A percentile compares a stretch with the other conserved stretches of the same genome.
phyloP scores from a whole-genome alignment of 805 yeast species.

The Lipomyces kockii region DNA sequence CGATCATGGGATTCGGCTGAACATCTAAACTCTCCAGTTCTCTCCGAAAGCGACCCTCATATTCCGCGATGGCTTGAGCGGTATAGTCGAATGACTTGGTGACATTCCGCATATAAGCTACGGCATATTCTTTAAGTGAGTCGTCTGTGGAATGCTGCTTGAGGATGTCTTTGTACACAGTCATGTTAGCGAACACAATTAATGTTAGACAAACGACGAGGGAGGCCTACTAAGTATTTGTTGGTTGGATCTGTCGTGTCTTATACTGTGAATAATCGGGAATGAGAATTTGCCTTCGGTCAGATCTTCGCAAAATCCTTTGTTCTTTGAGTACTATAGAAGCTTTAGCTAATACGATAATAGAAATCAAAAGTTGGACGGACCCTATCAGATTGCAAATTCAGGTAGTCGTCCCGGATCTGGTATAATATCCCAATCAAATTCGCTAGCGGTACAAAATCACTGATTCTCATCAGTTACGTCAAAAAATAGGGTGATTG shows the following conservation, averaged over 20 bases:
- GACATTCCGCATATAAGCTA: slow-evolving; percentile 51
- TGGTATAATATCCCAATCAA: slow-evolving; percentile 83
- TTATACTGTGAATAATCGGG: slow-evolving; percentile 74
- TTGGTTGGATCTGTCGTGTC: slow-evolving; percentile 46
- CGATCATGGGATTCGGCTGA: slow-evolving; percentile 29
- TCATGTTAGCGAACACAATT: slow-evolving; percentile 9
- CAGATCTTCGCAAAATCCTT: slow-evolving; percentile 84
- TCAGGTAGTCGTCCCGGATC: slow-evolving; percentile 81
- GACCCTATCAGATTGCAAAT: slow-evolving; percentile 55
- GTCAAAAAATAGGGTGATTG: neutral
- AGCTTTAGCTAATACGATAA: neutral
- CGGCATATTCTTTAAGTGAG: slow-evolving; percentile 56
- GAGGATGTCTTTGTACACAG: slow-evolving; percentile 50
- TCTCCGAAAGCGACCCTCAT: slow-evolving; percentile 19
- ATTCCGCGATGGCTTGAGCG: slow-evolving; percentile 11
- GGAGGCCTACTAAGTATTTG: slow-evolving; percentile 47
- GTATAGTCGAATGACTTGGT: slow-evolving; percentile 53
- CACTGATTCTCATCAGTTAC: slow-evolving; percentile 15
- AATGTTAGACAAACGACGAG: slow-evolving; percentile 1
- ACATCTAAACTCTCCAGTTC: slow-evolving; percentile 24
- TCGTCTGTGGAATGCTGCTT: slow-evolving; percentile 57
- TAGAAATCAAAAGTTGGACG: neutral
- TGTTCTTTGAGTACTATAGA: slow-evolving; percentile 55
- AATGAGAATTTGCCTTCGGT: slow-evolving; percentile 89
- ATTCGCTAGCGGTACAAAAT: slow-evolving; percentile 67